Evolutionary conservation across 441 rosid genomes (phyloP).

Genomic region (Omphalea diandra): DNA sequence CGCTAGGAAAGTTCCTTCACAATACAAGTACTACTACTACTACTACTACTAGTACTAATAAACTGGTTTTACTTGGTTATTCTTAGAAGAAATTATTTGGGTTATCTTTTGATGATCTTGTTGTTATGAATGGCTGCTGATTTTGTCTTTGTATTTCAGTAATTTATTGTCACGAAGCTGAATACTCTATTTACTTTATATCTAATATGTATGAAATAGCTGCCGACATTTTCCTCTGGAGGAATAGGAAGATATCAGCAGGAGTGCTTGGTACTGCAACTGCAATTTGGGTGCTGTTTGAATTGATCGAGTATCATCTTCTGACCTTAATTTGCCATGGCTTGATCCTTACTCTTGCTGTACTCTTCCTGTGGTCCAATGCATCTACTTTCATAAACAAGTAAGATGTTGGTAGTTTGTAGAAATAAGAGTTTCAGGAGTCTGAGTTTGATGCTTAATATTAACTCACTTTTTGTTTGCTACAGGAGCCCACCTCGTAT

Average conservation of each 20-base stretch:
- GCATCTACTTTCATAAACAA: slow-evolving; percentile 74
- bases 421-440: background rate
- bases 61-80: too few relatives aligned
- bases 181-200: background rate
- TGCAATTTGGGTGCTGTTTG: slow-evolving; percentile 64
- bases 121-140: too few relatives aligned
- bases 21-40: too few relatives aligned
- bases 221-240: slow-evolving; percentile 86
- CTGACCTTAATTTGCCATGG: slow-evolving; percentile 64
- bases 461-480: background rate
- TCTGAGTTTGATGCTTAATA: background rate
- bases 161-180: background rate
- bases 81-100: too few relatives aligned
- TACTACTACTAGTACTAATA: too few relatives aligned
- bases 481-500: slow-evolving; percentile 75
- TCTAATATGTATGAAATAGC: slow-evolving; percentile 35
- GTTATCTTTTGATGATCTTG: too few relatives aligned
- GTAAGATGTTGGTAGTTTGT: slow-evolving; percentile 39
- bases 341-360: slow-evolving; percentile 63
- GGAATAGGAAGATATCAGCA: slow-evolving; percentile 81
- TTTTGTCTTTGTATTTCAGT: too few relatives aligned
- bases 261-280: slow-evolving; percentile 75
- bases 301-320: slow-evolving; percentile 66
- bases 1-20: too few relatives aligned
- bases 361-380: slow-evolving; percentile 88